Base-by-base conservation (phyloP, 352 stramenopile species). In the Pythium myriotylum region DNA sequence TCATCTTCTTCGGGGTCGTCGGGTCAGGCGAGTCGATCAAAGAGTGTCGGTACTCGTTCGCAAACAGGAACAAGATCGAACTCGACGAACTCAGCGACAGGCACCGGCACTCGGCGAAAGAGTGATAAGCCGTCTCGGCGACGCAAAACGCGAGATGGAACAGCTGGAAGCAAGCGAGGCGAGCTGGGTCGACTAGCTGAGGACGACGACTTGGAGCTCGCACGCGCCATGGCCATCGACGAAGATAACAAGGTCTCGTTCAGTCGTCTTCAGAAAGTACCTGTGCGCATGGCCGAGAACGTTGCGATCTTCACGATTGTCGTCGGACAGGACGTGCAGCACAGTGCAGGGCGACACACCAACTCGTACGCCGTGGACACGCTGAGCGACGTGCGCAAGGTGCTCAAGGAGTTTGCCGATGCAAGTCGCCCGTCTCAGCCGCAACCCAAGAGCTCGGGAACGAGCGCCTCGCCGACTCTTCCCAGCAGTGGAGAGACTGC, bases 171-270 rank as follows among this genome's bases (percentile, higher is more conserved):
- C 10, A 52, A 41, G 17, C 49, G 50, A 2, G 14, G 41, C 12
- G 49, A 46, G 10, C 49, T 66, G 16, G 49, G 40, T 3, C 52
- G 43, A 8, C 37, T 65, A 4, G 54, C 37, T 0, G 68, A 81
- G 4, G 72, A 84, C 39, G 73, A 84, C 14, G 79, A 90, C 4
- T 41, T 79, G n/a, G 68, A 83, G 19, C 59, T 62, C 4, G 59
- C 43, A 1, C 59, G 69, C 3, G 55, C 46, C 2, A 55, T 32
- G 14, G 59, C 73, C 12, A 55, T 89, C n/a, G 78, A 92, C 27
- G 80, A 87, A 50, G 82, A 92, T 59, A 90, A 92, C 63, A 90
- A 89, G 52, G 82, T 92, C 19, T 73, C 77, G 5, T 92, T 92
- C 43, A 92, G 78, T 46, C 82, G 77, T 2, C 71, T 92, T 46